Percentiles rank a stretch among this genome's conserved stretches.
Conservation (phyloP, 116 monocot species). For the Papilionanthe hybrid region DNA sequence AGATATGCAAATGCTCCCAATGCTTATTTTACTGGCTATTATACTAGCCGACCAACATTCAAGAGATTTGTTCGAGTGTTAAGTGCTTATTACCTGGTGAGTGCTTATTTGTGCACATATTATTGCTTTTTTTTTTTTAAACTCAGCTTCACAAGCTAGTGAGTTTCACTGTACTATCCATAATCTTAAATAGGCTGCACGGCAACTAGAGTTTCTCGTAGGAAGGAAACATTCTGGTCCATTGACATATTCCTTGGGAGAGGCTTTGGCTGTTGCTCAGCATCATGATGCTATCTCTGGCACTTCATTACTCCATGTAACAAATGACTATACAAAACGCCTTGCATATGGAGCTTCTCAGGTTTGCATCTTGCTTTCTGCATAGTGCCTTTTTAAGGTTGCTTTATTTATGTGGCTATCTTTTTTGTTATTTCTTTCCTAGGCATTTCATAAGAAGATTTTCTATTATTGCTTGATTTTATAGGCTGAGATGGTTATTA, state of each 20-base stretch:
- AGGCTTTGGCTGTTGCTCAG: slow-evolving; percentile 56
- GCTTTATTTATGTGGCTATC: not conserved
- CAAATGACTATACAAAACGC: slow-evolving; percentile 68
- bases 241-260: slow-evolving; percentile 33
- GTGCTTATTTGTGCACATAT: not conserved
- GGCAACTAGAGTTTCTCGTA: slow-evolving; percentile 52
- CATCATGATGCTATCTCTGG: slow-evolving; percentile 76
- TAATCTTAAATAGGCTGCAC: slow-evolving; percentile 35
- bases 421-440: not conserved
- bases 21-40: slow-evolving; percentile 79
- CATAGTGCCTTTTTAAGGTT: not conserved
- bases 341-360: slow-evolving; percentile 47
- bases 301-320: slow-evolving; percentile 57
- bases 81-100: slow-evolving; percentile 73
- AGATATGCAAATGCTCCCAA: slow-evolving; percentile 59
- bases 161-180: not conserved
- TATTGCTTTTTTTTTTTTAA: slow-evolving; percentile 3
- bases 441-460: not conserved
- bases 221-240: slow-evolving; percentile 24
- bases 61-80: slow-evolving; percentile 51
- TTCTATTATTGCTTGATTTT: not conserved
- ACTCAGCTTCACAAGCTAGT: no score
- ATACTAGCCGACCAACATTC: slow-evolving; percentile 58
- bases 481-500: slow-evolving; percentile 48
- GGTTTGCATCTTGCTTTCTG: slow-evolving; percentile 18